Percentiles rank a stretch among this genome's conserved stretches.
Conservation (phyloP, 352 stramenopile genomes). For the Globisporangium paroecandrum region DNA sequence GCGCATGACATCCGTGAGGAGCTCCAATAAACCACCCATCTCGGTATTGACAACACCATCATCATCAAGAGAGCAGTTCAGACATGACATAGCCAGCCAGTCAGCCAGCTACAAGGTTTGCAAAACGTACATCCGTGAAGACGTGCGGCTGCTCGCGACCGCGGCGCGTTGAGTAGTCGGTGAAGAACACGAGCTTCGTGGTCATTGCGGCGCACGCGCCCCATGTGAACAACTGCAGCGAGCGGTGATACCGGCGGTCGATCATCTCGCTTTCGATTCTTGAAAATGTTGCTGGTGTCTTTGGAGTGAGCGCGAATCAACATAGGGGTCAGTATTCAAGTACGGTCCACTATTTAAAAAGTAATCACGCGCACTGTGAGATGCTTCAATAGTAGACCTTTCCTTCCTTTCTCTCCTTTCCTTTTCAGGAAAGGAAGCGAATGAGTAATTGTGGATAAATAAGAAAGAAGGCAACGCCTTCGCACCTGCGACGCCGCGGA, state of each 20-base stretch:
- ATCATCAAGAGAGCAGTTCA: background rate
- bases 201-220: slow-evolving; percentile 75
- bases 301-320: background rate
- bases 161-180: slow-evolving; percentile 59
- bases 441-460: background rate
- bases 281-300: background rate
- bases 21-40: background rate
- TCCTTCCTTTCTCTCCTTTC: background rate
- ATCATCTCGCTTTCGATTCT: slow-evolving; percentile 50
- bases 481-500: background rate
- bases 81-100: background rate
- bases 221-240: slow-evolving; percentile 83
- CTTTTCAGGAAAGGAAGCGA: background rate
- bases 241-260: slow-evolving; percentile 79
- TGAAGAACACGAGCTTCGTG: slow-evolving; percentile 84
- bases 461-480: background rate
- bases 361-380: background rate
- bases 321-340: slow-evolving; percentile 1
- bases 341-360: background rate
- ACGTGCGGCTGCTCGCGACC: slow-evolving; percentile 66
- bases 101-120: background rate
- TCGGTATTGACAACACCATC: background rate
- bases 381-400: background rate
- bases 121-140: slow-evolving; percentile 58
- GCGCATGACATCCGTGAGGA: background rate